phyloP scores from a whole-genome alignment of 2,329 filamentous ascomycete species.

The Penicillium griseofulvum region DNA sequence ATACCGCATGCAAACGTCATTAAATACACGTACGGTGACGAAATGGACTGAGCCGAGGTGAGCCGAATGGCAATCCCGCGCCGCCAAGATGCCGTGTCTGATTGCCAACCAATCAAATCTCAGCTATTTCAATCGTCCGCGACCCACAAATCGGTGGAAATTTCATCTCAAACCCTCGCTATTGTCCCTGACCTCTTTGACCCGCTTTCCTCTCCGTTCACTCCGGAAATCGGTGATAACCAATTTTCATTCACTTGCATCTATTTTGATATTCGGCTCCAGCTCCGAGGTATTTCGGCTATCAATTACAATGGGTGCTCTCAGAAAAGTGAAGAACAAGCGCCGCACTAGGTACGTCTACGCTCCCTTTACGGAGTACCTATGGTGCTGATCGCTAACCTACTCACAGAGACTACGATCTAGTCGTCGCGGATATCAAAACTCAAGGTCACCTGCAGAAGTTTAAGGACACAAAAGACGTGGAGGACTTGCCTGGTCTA shows the following conservation, averaged over 20 bases:
- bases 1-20: conserved; percentile 23
- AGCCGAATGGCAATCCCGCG: conserved; percentile 33
- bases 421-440: conserved; percentile 78
- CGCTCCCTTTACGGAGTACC: neutral
- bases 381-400: conserved; percentile 12
- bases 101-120: conserved; percentile 27
- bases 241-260: conserved; percentile 21
- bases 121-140: conserved; percentile 25
- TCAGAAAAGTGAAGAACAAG: conserved; percentile 68
- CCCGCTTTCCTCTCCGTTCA: conserved; percentile 29
- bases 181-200: conserved; percentile 13
- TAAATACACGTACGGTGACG: conserved; percentile 26
- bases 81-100: conserved; percentile 13
- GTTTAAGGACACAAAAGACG: conserved; percentile 73
- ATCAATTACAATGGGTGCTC: conserved; percentile 61
- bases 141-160: conserved; percentile 30
- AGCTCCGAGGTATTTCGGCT: conserved; percentile 15
- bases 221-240: conserved; percentile 40
- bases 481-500: conserved; percentile 83
- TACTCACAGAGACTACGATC: conserved; percentile 76
- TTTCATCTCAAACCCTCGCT: conserved; percentile 21
- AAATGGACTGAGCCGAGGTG: conserved; percentile 37
- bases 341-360: conserved; percentile 61
- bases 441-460: conserved; percentile 76
- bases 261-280: conserved; percentile 17